phyloP scores from a whole-genome alignment of 345 rosid species.

The Citrus sinensis region DVS_A1.0 CM039161.1:6708501-6709000 shows the following conservation, averaged over 20 bases:
- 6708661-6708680: conserved; percentile 73
- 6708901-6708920: conserved; percentile 71
- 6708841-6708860: conserved; percentile 76
- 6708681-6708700: conserved; percentile 52
- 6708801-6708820: conserved; percentile 63
- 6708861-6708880: conserved; percentile 63
- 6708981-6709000: conserved; percentile 73
- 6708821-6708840: conserved; percentile 73
- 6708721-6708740: conserved; percentile 77
- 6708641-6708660: conserved; percentile 84
- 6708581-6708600: conserved; percentile 77
- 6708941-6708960: conserved; percentile 79
- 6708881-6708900: conserved; percentile 64
- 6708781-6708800: conserved; percentile 78
- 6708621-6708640: conserved; percentile 79
- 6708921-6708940: conserved; percentile 61
- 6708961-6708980: conserved; percentile 82
- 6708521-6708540: conserved; percentile 88
- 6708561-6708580: conserved; percentile 72
- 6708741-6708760: conserved; percentile 73
- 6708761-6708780: conserved; percentile 68
- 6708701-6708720: conserved; percentile 50
- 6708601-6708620: conserved; percentile 73
- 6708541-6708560: conserved; percentile 89
- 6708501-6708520: conserved; percentile 76